Evolutionary conservation across 192 early-diverging fungal genomes (phyloP), one percentile per base, ranked within the genome.

Genomic region (Coemansia sp.): DNA sequence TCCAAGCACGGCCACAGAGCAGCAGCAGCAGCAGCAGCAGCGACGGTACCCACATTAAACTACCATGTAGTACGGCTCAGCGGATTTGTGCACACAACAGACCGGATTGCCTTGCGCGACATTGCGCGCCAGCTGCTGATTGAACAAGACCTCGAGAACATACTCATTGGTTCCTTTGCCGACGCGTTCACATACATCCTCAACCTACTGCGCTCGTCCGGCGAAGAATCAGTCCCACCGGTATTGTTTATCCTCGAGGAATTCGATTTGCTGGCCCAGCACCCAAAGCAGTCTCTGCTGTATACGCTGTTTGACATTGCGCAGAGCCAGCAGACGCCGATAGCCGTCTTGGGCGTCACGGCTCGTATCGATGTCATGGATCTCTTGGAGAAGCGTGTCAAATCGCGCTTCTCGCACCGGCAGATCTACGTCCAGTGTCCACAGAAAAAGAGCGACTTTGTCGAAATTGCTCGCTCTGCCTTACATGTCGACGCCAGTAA

Each of bases 301-400:
- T 98, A 99, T 72, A 98, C 95, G 66, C 78, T 99, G 27, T 94
- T 99, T 82, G 97, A 98, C 72, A 86, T 93, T 46, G 90, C 90
- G 15, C 94, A 96, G 78, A 93, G 88, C 72, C 88, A 90, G 65
- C 89, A 92, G 65, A 93, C 88, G 47, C 94, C 95, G 0, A 86
- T 99, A 57, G 91, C 90, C 7, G 94, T 98, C 3, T 80, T 99
- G 61, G 97, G 95, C 5, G 46, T 96, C 1, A 95, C 95, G 1
- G 88, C 89, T 44, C 87, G 95, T 12, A 72, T 93, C 65, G 94
- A 97, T 72, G 89, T 91, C 15, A 81, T 97, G 41, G 90, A 93
- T 47, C 72, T 96, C 36, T 72, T 99, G 36, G 96, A 98, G 78
- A 97, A 98, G 70, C 91, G 96, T 12, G 96, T 98, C 41, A 96